Percentiles rank a stretch among this genome's conserved stretches.
Conservation (phyloP, 768 basidiomycete genomes). For the Fomitopsis serialis region DNA sequence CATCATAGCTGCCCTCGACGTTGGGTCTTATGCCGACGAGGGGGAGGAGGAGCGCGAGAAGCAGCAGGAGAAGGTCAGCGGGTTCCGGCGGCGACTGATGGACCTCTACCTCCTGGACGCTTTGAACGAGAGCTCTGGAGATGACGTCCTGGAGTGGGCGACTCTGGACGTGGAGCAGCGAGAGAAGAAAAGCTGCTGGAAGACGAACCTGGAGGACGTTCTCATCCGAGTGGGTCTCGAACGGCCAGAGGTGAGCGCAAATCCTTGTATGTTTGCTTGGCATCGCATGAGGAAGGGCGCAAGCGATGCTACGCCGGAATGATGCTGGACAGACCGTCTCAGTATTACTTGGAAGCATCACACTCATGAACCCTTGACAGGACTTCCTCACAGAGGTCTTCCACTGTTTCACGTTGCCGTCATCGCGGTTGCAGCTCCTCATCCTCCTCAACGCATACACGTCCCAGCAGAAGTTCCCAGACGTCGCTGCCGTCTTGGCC, state of each 20-base stretch:
- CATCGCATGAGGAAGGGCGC: no score
- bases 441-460: conserved; percentile 60
- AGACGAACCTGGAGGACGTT: conserved; percentile 72
- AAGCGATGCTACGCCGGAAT: no score
- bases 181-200: conserved; percentile 61
- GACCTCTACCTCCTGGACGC: conserved; percentile 77
- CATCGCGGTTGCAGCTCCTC: conserved; percentile 64
- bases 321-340: no score
- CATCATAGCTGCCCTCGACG: conserved; percentile 51
- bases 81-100: conserved; percentile 64
- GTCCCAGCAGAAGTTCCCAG: conserved; percentile 47
- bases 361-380: conserved; percentile 31
- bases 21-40: conserved; percentile 1
- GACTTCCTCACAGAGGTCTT: conserved; percentile 67
- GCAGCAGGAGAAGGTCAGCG: conserved; percentile 45
- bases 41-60: conserved; percentile 26
- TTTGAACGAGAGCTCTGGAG: conserved; percentile 66
- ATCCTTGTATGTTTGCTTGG: no score
- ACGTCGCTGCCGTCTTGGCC: conserved; percentile 43
- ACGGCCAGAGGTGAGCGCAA: conserved; percentile 52
- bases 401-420: conserved; percentile 52
- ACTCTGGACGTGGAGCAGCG: conserved; percentile 58
- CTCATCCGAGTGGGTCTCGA: conserved; percentile 60
- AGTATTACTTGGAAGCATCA: background rate
- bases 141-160: conserved; percentile 73